A percentile compares a stretch with the other conserved stretches of the same genome.
These are phyloP conservation scores for Calocera viscosa DNA, from an alignment of 768 basidiomycete genomes.

Conservation along the genomic window DNA sequence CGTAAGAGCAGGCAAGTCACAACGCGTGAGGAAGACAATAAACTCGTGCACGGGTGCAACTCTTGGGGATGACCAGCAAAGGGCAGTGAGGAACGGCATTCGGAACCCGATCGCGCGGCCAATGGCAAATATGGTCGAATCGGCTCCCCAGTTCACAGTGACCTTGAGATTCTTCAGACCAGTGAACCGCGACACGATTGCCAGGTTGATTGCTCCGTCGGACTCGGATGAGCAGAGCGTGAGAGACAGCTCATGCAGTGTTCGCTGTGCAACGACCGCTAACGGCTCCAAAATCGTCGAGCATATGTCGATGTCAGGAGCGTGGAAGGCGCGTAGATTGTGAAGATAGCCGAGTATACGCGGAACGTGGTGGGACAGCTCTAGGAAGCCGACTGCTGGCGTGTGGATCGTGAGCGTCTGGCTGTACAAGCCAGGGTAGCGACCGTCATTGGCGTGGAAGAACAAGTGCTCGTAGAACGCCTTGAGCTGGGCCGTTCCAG, in stretches of 20 bases:
- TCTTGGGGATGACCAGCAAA: not conserved
- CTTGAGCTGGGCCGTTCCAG: not conserved
- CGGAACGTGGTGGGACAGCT: not conserved
- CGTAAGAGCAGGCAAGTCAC: not conserved
- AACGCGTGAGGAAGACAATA: not conserved
- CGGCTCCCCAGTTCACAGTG: not conserved
- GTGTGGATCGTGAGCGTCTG: not conserved
- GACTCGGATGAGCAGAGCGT: not conserved
- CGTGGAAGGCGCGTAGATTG: not conserved
- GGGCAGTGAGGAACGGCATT: not conserved
- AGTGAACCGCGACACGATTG: not conserved
- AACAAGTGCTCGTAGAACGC: constrained; percentile 1
- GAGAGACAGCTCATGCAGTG: not conserved
- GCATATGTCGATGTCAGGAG: not conserved
- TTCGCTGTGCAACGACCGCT: not conserved
- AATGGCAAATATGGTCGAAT: not conserved
- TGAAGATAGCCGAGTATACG: not conserved
- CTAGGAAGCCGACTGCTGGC: not conserved
- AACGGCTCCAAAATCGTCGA: not conserved
- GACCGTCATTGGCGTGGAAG: not conserved
- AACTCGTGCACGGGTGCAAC: not conserved
- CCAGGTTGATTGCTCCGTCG: not conserved
- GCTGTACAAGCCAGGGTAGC: not conserved
- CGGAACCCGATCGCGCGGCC: not conserved
- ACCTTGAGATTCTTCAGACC: not conserved